These are phyloP conservation scores for Haematococcus sp. DNA, from an alignment of 139 green algal genomes.

Conservation along the genomic window DNA sequence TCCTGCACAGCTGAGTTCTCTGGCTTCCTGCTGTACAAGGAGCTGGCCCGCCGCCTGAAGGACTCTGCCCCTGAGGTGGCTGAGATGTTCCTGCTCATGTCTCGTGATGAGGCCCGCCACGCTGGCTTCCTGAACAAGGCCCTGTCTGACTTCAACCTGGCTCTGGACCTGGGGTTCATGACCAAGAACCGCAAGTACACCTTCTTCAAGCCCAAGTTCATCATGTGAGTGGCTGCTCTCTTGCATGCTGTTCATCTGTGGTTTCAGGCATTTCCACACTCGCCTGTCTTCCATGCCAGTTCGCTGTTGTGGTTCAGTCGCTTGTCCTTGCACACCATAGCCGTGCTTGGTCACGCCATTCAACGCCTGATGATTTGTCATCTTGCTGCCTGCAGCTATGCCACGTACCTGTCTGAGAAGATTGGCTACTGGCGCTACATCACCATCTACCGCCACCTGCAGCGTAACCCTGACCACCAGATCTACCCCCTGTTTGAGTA, in stretches of 20 bases:
- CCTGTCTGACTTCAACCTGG: slow-evolving; percentile 56
- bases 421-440: slow-evolving; percentile 96
- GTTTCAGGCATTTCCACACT: no score
- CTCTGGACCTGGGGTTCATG: slow-evolving; percentile 97
- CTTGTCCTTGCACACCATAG: no score
- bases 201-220: slow-evolving; percentile 94
- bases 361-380: no score
- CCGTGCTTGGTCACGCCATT: no score
- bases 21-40: slow-evolving; percentile 99
- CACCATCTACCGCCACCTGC: slow-evolving; percentile 50
- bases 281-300: no score
- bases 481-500: slow-evolving; percentile 98
- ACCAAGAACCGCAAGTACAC: slow-evolving; percentile 92
- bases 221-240: no score
- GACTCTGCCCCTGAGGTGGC: slow-evolving; percentile 86
- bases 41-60: slow-evolving; percentile 96
- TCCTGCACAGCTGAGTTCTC: slow-evolving; percentile 99
- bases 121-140: slow-evolving; percentile 90
- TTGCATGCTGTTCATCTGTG: no score
- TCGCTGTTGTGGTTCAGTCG: no score
- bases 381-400: slow-evolving; percentile 84
- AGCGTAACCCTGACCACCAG: slow-evolving; percentile 90
- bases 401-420: slow-evolving; percentile 94
- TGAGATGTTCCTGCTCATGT: slow-evolving; percentile 96
- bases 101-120: slow-evolving; percentile 96